Evolutionary conservation across 2,329 filamentous ascomycete genomes (phyloP).

Genomic region (Colletotrichum shisoi): DNA sequence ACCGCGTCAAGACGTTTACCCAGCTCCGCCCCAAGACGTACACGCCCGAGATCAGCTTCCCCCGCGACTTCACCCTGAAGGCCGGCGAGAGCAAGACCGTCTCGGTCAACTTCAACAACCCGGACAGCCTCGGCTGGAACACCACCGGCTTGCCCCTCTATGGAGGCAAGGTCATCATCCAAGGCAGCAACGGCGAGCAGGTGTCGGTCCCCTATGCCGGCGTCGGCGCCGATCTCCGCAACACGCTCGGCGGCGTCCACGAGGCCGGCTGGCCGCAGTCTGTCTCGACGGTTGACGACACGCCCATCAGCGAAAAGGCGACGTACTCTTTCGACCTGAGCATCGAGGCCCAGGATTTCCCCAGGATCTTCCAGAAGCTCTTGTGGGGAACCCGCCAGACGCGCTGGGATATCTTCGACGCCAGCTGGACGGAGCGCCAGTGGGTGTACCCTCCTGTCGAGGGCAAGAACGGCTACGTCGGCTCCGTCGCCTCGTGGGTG

Average conservation of each 20-base stretch:
- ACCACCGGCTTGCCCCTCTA: conserved; percentile 46
- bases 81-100: conserved; percentile 44
- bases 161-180: conserved; percentile 48
- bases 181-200: conserved; percentile 51
- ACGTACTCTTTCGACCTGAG: conserved; percentile 38
- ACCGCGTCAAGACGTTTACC: conserved; percentile 41
- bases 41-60: conserved; percentile 37
- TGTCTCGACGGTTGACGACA: conserved; percentile 24
- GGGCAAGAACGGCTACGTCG: conserved; percentile 46
- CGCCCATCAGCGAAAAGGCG: conserved; percentile 26
- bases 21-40: conserved; percentile 42
- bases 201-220: conserved; percentile 54
- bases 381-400: conserved; percentile 42
- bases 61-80: conserved; percentile 43
- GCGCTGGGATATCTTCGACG: conserved; percentile 42
- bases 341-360: conserved; percentile 40
- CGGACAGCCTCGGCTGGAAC: conserved; percentile 39
- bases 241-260: conserved; percentile 34
- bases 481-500: conserved; percentile 44
- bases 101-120: conserved; percentile 45
- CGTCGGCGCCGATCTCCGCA: conserved; percentile 37
- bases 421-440: conserved; percentile 42
- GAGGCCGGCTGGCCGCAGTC: conserved; percentile 38
- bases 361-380: conserved; percentile 40
- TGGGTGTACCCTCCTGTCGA: conserved; percentile 45